Conservation (phyloP, 441 rosid species). For the Erodium chrysanthum region DNA sequence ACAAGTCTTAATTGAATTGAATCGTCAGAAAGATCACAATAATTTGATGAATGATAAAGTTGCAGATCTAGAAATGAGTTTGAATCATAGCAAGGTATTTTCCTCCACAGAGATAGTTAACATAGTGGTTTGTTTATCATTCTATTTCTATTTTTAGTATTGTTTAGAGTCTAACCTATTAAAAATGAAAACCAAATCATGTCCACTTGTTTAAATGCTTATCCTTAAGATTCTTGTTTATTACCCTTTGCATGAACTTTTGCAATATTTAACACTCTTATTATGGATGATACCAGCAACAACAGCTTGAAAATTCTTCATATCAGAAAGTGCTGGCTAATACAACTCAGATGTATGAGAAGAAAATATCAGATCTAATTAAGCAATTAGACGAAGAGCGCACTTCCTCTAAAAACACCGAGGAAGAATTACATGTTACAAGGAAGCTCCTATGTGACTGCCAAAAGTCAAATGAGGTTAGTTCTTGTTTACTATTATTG, state of each 20-base stretch:
- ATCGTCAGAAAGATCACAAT: conserved; percentile 45
- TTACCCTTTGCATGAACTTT: conserved; percentile 2
- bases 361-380: conserved; percentile 49
- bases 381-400: conserved; percentile 49
- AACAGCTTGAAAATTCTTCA: conserved; percentile 57
- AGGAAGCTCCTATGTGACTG: conserved; percentile 40
- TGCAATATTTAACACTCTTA: conserved; percentile 18
- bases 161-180: neutral
- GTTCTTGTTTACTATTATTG: conserved; percentile 13
- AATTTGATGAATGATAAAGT: conserved; percentile 40
- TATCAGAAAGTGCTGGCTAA: conserved; percentile 73
- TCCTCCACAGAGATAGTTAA: conserved; percentile 12
- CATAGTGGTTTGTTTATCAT: conserved; percentile 5
- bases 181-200: neutral
- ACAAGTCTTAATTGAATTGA: conserved; percentile 40
- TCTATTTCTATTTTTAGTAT: neutral
- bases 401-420: conserved; percentile 30
- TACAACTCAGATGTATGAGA: conserved; percentile 73
- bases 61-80: conserved; percentile 39
- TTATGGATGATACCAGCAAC: conserved; percentile 49
- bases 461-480: conserved; percentile 54
- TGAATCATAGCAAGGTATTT: conserved; percentile 55
- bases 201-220: neutral
- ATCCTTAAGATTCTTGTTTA: neutral
- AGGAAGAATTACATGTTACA: conserved; percentile 40